Percentiles rank a stretch among this genome's conserved stretches.
Evolutionary conservation across 345 rosid genomes (phyloP).

Genomic region (Eucalyptus globulus): DNA sequence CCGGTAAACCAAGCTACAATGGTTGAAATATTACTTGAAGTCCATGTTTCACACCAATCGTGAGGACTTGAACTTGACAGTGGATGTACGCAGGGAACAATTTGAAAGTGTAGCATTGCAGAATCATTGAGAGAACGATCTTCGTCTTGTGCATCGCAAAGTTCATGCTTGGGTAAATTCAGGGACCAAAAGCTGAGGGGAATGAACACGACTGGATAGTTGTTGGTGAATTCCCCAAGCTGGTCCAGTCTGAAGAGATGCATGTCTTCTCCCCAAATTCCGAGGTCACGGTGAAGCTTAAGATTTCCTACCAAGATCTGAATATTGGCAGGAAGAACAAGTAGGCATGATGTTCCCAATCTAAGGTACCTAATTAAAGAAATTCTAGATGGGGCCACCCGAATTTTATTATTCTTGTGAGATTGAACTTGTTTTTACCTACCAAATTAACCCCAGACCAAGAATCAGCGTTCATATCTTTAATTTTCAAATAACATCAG

Average conservation of each 20-base stretch:
- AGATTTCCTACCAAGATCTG: not conserved
- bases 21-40: constrained; percentile 7
- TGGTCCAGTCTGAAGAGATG: not conserved
- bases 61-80: not conserved
- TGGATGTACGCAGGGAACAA: constrained; percentile 15
- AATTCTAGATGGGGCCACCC: not conserved
- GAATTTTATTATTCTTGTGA: not conserved
- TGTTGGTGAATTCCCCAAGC: not conserved
- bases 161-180: constrained; percentile 12
- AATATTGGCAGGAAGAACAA: not conserved
- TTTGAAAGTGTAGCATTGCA: constrained; percentile 11
- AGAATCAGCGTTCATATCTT: not conserved
- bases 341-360: not conserved
- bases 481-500: constrained; percentile 9
- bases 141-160: constrained; percentile 8
- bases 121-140: constrained; percentile 18
- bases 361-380: not conserved
- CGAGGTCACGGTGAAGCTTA: not conserved
- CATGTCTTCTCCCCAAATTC: not conserved
- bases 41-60: constrained; percentile 6
- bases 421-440: not conserved
- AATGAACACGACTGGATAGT: not conserved
- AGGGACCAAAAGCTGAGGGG: constrained; percentile 18
- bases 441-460: not conserved
- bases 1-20: not conserved